A percentile compares a stretch with the other conserved stretches of the same genome.
Evolutionary conservation across 176 grass and related monocot species (phyloP).

Genomic region (Echinochloa phyllopogon): DNA sequence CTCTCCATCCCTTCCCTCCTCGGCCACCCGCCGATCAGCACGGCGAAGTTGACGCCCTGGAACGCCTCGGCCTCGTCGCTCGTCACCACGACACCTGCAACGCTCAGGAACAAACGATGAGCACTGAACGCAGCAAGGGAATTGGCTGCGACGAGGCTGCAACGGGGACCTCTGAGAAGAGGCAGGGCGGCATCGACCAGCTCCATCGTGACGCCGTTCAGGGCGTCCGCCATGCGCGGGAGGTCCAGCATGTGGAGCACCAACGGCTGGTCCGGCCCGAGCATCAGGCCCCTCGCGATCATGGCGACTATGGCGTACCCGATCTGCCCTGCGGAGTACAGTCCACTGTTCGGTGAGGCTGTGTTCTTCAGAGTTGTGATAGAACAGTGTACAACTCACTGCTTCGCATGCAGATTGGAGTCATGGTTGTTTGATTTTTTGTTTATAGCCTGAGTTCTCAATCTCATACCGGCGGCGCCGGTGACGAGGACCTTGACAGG

Average conservation of each 20-base stretch:
- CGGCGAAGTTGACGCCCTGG: conserved; percentile 61
- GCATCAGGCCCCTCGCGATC: conserved; percentile 80
- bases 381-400: not conserved
- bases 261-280: conserved; percentile 73
- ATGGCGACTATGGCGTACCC: conserved; percentile 72
- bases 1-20: conserved; percentile 78
- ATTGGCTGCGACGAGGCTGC: not conserved
- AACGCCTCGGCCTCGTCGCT: conserved; percentile 64
- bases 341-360: not conserved
- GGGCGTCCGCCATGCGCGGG: conserved; percentile 32
- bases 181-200: conserved; percentile 69
- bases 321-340: conserved; percentile 62
- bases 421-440: not conserved
- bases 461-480: conserved; percentile 67
- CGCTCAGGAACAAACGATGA: not conserved
- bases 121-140: not conserved
- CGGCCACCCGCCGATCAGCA: conserved; percentile 66
- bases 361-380: not conserved
- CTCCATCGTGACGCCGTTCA: conserved; percentile 78
- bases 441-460: not conserved
- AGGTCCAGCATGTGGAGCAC: conserved; percentile 79
- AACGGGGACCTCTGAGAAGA: conserved; percentile 57
- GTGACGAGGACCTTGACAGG: conserved; percentile 70
- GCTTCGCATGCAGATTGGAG: not conserved
- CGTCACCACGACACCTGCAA: conserved; percentile 66